Evolutionary conservation across 495 filamentous ascomycete species (phyloP).

Genomic region (Penicillium maclennaniae): DNA sequence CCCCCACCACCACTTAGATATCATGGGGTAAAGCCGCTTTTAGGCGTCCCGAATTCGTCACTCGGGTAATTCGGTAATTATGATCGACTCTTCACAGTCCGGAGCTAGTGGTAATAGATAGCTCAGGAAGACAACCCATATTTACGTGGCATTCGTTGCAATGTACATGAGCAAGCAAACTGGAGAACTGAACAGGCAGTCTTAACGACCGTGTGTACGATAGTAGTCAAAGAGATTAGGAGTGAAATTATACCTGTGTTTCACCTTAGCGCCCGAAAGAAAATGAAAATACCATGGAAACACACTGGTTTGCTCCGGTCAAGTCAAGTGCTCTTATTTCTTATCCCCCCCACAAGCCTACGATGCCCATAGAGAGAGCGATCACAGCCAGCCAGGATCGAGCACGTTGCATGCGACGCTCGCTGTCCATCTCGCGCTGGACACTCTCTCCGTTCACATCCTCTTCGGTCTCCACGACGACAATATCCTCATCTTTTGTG

Average conservation of each 20-base stretch:
- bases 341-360: conserved; percentile 93
- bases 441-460: conserved; percentile 80
- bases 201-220: background rate
- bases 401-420: conserved; percentile 56
- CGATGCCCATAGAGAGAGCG: conserved; percentile 69
- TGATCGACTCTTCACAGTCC: background rate
- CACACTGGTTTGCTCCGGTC: background rate
- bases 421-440: conserved; percentile 62
- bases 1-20: conserved; percentile 22
- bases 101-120: too few species aligned
- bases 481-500: conserved; percentile 64
- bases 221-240: background rate
- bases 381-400: conserved; percentile 59
- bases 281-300: background rate
- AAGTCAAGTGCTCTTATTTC: conserved; percentile 5
- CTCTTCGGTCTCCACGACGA: conserved; percentile 53
- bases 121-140: background rate
- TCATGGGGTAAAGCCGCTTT: background rate
- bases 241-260: conserved; percentile 2
- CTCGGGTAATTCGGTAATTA: background rate
- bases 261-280: background rate
- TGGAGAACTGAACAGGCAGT: background rate
- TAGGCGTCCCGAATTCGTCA: background rate
- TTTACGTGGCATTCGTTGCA: background rate
- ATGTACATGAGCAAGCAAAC: background rate